Evolutionary conservation across 139 green algal genomes (phyloP), one percentile per base, ranked within the genome.

Genomic region (Nannochloris sp.): DNA sequence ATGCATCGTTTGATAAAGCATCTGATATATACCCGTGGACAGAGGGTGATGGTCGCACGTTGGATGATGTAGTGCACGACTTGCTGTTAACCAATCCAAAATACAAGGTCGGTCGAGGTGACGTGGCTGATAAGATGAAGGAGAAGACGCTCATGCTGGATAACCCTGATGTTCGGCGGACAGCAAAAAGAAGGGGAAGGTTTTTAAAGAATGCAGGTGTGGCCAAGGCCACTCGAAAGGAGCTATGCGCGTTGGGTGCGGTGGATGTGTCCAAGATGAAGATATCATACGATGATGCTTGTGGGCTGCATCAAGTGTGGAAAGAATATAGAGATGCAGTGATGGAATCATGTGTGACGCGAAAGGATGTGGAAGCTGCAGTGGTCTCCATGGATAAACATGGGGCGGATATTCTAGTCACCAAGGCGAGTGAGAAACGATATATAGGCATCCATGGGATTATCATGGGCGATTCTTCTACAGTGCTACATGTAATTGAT

Each of bases 101-200:
- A 21, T 53, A 53, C 15, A 25, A 19, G 11, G 6, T 14, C 15
- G n/a, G n/a, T 18, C 18, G 16, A 19, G 18, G n/a, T 9, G 16
- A 19, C 23, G n/a, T 53, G 18, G 46, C n/a, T 19, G 46, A 53
- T 5, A 53, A 53, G n/a, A 25, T 53, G 46, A 53, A 53, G n/a
- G 46, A 53, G 46, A 53, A 53, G 46, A 53, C 46, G 16, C 7
- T 53, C 1, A 25, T 53, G 46, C 16, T 53, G 46, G 46, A 53
- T 53, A 53, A 53, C n/a, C 46, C 46, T 24, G 46, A 53, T 53
- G 34, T 40, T n/a, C n/a, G n/a, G n/a, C 16, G n/a, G 46, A 53
- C 4, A 53, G n/a, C 18, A 53, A 25, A 0, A 4, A 21, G 10
- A 7, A 18, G 4, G 11, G n/a, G 46, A 15, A 53, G 46, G 46